Conservation (phyloP, 2,329 filamentous ascomycete species). For the Fusarium kyushuense region DNA sequence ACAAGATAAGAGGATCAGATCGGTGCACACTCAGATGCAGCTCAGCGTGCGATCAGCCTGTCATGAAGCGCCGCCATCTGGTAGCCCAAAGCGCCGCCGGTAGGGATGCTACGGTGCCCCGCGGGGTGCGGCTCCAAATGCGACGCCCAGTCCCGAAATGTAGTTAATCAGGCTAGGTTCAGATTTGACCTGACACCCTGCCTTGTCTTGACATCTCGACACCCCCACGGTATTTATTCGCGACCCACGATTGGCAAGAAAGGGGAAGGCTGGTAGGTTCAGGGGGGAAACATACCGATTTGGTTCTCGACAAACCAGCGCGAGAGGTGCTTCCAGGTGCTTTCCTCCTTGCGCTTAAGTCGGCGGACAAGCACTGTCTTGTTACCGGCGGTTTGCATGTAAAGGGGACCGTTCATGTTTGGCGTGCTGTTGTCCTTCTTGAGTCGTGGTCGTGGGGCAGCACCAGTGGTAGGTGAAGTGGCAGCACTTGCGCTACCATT, state of each 20-base stretch:
- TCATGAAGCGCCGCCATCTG: conserved; percentile 31
- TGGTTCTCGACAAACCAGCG: conserved; percentile 83
- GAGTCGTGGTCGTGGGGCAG: conserved; percentile 46
- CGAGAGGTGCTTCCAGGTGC: conserved; percentile 70
- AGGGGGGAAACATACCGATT: conserved; percentile 70
- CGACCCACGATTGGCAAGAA: conserved; percentile 10
- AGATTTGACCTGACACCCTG: conserved; percentile 27
- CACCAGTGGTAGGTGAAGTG: conserved; percentile 30
- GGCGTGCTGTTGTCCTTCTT: conserved; percentile 52
- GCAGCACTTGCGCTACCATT: conserved; percentile 31
- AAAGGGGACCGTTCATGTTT: conserved; percentile 68
- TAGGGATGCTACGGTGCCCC: conserved; percentile 44
- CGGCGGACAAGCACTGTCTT: conserved; percentile 68
- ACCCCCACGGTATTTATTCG: conserved; percentile 19
- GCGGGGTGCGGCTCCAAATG: conserved; percentile 41
- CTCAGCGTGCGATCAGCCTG: conserved; percentile 20
- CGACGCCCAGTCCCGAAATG: conserved; percentile 24
- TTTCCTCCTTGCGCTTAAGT: conserved; percentile 71
- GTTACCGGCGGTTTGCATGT: conserved; percentile 65
- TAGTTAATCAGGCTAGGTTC: conserved; percentile 19
- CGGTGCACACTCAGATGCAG: conserved; percentile 26
- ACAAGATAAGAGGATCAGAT: conserved; percentile 12
- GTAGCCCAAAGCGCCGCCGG: conserved; percentile 25
- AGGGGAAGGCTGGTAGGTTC: conserved; percentile 17
- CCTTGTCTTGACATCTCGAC: conserved; percentile 8